Conservation (phyloP, 345 rosid species). For the Eucalyptus shirleyi region DNA sequence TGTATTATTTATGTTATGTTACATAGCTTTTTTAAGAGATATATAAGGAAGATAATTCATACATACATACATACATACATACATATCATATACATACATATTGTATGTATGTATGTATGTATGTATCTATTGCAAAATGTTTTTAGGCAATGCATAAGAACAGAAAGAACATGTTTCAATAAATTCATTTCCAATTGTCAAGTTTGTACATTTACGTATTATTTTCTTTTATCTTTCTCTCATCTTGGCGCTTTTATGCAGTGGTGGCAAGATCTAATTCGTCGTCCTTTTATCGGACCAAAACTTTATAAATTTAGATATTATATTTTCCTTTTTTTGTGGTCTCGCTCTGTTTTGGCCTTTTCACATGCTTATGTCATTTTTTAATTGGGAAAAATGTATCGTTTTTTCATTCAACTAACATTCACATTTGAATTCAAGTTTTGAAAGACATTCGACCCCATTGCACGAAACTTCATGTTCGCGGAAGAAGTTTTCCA, state of each 20-base stretch:
- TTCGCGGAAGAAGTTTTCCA: not conserved
- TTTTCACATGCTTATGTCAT: not conserved
- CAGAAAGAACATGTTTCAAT: too few relatives aligned
- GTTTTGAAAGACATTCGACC: not conserved
- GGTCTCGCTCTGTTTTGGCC: not conserved
- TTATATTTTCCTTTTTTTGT: not conserved
- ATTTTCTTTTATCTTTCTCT: not conserved
- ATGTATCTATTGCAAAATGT: accelerated
- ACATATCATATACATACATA: too few relatives aligned
- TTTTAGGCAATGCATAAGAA: not conserved
- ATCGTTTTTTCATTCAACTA: not conserved
- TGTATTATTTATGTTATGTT: not conserved
- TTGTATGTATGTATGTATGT: accelerated
- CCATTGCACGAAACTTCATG: not conserved
- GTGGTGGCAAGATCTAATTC: not conserved
- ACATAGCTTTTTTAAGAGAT: not conserved
- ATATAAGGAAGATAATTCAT: not conserved
- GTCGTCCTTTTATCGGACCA: not conserved
- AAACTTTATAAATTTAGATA: not conserved
- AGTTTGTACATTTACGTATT: not conserved
- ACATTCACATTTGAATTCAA: not conserved
- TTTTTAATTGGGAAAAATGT: not conserved
- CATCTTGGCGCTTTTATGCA: not conserved
- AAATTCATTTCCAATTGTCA: too few relatives aligned
- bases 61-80: too few relatives aligned